Base-by-base conservation (phyloP, 345 rosid species). In the Acer yangbiense region DNA sequence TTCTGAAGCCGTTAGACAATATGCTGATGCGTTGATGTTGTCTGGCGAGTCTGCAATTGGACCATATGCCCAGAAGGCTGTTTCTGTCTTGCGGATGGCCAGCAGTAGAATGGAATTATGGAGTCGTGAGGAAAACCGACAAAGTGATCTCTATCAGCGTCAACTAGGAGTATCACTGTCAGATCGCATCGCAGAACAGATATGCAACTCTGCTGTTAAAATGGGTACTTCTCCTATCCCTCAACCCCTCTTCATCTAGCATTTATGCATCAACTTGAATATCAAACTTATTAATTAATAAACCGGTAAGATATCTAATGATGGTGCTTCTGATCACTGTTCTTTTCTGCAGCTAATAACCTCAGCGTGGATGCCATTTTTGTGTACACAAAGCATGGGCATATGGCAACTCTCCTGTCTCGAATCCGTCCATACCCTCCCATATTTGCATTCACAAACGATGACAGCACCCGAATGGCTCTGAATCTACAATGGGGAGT, bases 41-140 rank as follows among this genome's bases (percentile, higher is more conserved):
- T 91, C 93, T 44, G 96, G 92, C 58, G 93, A 91, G 79, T 91
- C 93, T 12, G 96, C 96, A 21, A 86, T 91, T 52, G 96, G 93
- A 72, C 70, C 79, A 35, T 78, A 74, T 74, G 89, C 91, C 55
- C 88, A 86, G 83, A 91, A 91, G 83, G 93, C 96, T 63, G 85
- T 91, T 35, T 83, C 91, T 62, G 86, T 91, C 43, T 75, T 91
- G 86, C 79, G 72, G 69, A 86, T 78, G 87, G 81, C 89, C 55
- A 90, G 93, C 80, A 82, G 72, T 52, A 83, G 93, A 71, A 91
- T 90, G 92, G 93, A 91, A 79, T 73, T 78, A 12, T 90, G 89
- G 88, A 87, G 82, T 67, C 88, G 83, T 6, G 83, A 83, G 83
- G 92, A 87, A 69, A 84, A 88, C 46, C 77, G 71, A 35, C 87